Conservation (phyloP, 371 early-diverging fungal species). For the Rhizopus stolonifer region DNA sequence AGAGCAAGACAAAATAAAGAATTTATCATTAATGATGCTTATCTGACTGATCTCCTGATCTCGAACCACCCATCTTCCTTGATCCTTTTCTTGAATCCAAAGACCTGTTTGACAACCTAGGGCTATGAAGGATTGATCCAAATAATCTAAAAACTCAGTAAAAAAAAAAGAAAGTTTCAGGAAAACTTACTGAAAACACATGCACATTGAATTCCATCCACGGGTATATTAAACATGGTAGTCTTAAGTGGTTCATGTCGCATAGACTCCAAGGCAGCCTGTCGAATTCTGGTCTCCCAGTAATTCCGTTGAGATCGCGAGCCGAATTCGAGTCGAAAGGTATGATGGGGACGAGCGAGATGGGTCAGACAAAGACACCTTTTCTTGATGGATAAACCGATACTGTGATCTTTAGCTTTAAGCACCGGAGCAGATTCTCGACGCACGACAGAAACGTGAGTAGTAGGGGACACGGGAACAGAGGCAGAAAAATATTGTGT, state of each 20-base stretch:
- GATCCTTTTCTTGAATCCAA: slow-evolving; percentile 24
- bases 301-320: slow-evolving; percentile 8
- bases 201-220: slow-evolving; percentile 1
- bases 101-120: slow-evolving; percentile 30
- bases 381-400: not conserved
- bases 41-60: slow-evolving; percentile 24
- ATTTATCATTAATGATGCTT: slow-evolving; percentile 17
- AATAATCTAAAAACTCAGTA: slow-evolving; percentile 1
- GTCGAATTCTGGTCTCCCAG: slow-evolving; percentile 8
- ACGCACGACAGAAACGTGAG: not conserved
- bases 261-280: not conserved
- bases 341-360: slow-evolving; percentile 18
- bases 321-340: slow-evolving; percentile 15
- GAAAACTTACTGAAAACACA: slow-evolving; percentile 22
- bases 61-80: slow-evolving; percentile 16
- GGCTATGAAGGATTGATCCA: not conserved
- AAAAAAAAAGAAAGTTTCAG: too few relatives aligned
- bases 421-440: slow-evolving; percentile 21
- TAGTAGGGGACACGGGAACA: not conserved
- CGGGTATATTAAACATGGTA: not conserved
- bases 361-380: slow-evolving; percentile 16
- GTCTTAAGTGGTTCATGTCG: not conserved
- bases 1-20: slow-evolving; percentile 6
- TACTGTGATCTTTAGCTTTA: not conserved
- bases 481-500: not conserved